These are phyloP conservation scores for Globisporangium paroecandrum DNA, from an alignment of 352 stramenopile species.

Conservation along the genomic window DNA sequence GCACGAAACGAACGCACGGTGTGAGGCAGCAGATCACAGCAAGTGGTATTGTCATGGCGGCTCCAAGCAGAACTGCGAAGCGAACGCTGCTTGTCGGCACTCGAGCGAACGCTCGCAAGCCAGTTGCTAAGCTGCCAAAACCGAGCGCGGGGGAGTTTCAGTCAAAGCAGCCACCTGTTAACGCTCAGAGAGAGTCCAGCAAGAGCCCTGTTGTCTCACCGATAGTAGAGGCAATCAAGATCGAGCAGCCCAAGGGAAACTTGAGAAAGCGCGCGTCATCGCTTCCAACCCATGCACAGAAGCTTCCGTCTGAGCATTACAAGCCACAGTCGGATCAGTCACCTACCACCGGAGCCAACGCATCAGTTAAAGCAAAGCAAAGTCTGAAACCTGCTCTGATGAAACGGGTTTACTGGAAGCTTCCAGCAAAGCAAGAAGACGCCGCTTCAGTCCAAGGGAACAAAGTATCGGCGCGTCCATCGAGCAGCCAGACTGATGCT, in stretches of 20 bases:
- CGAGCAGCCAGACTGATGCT: background rate
- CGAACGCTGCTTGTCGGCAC: constrained; percentile 8
- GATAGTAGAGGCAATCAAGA: background rate
- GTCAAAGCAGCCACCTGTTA: background rate
- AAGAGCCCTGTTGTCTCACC: background rate
- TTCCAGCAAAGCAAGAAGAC: background rate
- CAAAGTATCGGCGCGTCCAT: background rate
- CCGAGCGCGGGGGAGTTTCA: background rate
- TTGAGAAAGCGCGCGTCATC: background rate
- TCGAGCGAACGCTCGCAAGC: background rate
- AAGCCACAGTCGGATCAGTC: background rate
- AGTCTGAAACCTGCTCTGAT: background rate
- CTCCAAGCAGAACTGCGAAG: background rate
- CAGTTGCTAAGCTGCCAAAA: background rate
- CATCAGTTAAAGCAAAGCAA: background rate
- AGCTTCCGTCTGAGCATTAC: background rate
- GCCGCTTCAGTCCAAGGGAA: background rate
- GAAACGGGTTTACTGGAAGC: background rate
- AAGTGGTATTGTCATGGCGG: constrained; percentile 4
- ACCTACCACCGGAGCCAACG: background rate
- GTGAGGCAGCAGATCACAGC: constrained; percentile 5
- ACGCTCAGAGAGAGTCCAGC: background rate
- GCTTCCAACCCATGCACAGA: background rate
- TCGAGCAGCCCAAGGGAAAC: background rate
- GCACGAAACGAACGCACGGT: constrained; percentile 1